A percentile compares a stretch with the other conserved stretches of the same genome.
Evolutionary conservation across 768 basidiomycete genomes (phyloP).

Genomic region (Russula ochroleuca): DNA sequence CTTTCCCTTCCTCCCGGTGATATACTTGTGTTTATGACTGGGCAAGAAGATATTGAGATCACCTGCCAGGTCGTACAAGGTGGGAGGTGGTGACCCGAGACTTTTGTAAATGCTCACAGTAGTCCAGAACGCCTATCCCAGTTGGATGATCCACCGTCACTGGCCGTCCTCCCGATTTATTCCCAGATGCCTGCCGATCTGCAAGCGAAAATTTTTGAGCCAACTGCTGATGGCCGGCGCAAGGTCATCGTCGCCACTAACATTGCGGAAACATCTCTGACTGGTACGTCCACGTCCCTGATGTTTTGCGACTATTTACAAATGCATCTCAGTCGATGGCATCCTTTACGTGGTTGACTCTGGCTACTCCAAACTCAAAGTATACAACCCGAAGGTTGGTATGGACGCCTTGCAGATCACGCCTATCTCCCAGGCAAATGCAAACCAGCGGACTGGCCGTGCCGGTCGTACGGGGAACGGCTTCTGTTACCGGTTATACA

Average conservation of each 20-base stretch:
- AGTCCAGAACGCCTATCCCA: constrained; percentile 82
- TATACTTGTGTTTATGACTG: constrained; percentile 98
- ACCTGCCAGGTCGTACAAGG: constrained; percentile 93
- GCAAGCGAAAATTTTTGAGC: constrained; percentile 96
- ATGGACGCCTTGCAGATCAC: constrained; percentile 99
- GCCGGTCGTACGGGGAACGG: constrained; percentile 96
- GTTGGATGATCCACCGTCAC: constrained; percentile 81
- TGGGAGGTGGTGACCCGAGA: constrained; percentile 35
- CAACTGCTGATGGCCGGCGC: constrained; percentile 87
- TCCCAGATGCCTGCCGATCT: constrained; percentile 99
- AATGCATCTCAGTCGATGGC: constrained; percentile 69
- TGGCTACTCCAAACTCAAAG: constrained; percentile 96
- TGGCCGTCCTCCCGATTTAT: constrained; percentile 96
- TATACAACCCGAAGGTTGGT: constrained; percentile 98
- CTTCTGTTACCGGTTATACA: constrained; percentile 94
- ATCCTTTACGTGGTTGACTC: constrained; percentile 96
- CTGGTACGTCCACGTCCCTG: constrained; percentile 47
- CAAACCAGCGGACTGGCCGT: constrained; percentile 91
- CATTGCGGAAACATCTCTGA: constrained; percentile 97
- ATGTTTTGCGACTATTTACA: constrained; percentile 17
- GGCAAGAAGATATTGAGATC: constrained; percentile 97
- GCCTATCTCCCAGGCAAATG: constrained; percentile 98
- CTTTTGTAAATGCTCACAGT: constrained; percentile 7
- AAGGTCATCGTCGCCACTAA: constrained; percentile 99
- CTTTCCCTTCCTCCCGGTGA: constrained; percentile 90